Base-by-base conservation (phyloP, 164 flowering plant species). In the Santalum album region DNA sequence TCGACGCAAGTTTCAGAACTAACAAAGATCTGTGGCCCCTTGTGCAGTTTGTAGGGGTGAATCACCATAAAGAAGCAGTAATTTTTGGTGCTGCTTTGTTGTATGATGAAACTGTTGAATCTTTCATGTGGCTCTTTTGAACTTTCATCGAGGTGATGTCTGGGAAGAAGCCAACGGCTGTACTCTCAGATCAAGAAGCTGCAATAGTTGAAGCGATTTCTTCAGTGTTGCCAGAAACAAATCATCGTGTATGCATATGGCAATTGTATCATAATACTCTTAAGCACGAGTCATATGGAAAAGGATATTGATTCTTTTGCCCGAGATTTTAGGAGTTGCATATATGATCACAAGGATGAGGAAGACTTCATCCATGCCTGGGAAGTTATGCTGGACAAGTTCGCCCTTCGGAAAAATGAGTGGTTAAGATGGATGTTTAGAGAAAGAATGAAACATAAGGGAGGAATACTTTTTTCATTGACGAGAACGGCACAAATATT, bases 161-260 rank as follows among this genome's bases (percentile, higher is more conserved):
- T 18, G 69, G 66, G 19, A 71, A 68, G 49, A 62, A 59, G 38
- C 72, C 77, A 34, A 61, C 49, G 54, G 55, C 68, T n/a, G 62
- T 73, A 21, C 62, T 66, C 24, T 69, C 74, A 25, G 72, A 64
- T 58, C 72, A 67, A 58, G 65, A 68, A 55, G 62, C 67, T 36
- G 48, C 48, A 17, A 56, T 67, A 54, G 51, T 58, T 47, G 56
- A 66, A 18, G 77, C 74, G 40, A 49, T 66, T 7, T 35, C 18
- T 42, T 21, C 47, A 3, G 55, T 58, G 12, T 42, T 69, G 45
- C 69, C 73, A 22, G 55, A 58, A 23, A 63, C 69, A 34, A 19
- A 38, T 53, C 73, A 70, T 46, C 49, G 67, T 10, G 26, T 66
- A n/a, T 71, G 73, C 51, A 45, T 56, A 12, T 71, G 78, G 71